Percentiles rank a stretch among this genome's conserved stretches.
phyloP scores from a whole-genome alignment of 192 early-diverging fungal genomes.

The Umbelopsis vinacea region DNA sequence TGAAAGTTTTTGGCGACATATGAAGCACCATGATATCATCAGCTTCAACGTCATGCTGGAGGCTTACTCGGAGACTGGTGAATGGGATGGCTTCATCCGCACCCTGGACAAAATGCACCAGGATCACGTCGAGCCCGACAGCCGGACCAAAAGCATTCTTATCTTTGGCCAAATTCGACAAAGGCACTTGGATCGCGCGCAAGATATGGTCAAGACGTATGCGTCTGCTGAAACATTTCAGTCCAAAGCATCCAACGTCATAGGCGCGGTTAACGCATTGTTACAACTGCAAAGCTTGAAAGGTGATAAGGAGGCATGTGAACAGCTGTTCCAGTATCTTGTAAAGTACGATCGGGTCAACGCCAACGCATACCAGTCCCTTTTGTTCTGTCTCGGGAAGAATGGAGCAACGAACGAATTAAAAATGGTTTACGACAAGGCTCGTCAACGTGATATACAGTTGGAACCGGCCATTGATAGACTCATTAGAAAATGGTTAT shows the following conservation, averaged over 20 bases:
- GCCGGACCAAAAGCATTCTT: slow-evolving; percentile 15
- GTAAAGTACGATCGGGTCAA: not conserved
- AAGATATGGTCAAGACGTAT: not conserved
- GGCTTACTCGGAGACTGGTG: not conserved
- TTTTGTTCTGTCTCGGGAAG: slow-evolving; percentile 19
- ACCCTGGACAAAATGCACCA: not conserved
- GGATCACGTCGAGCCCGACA: not conserved
- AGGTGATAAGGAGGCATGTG: slow-evolving; percentile 5
- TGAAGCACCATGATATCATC: not conserved
- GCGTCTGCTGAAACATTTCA: not conserved
- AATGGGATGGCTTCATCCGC: not conserved
- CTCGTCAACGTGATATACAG: not conserved
- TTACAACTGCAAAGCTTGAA: not conserved
- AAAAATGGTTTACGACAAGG: not conserved
- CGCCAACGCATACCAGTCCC: slow-evolving; percentile 1
- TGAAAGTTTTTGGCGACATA: not conserved
- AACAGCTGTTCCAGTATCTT: slow-evolving; percentile 10
- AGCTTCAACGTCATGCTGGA: slow-evolving; percentile 11
- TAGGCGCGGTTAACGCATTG: slow-evolving; percentile 3
- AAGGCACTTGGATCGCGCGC: not conserved
- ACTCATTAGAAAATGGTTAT: slow-evolving; percentile 11
- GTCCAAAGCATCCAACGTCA: not conserved
- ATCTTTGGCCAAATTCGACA: slow-evolving; percentile 21
- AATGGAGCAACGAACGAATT: not conserved
- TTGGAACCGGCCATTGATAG: slow-evolving; percentile 4